Conservation (phyloP, 768 basidiomycete genomes). For the Dentipellis fragilis region DNA sequence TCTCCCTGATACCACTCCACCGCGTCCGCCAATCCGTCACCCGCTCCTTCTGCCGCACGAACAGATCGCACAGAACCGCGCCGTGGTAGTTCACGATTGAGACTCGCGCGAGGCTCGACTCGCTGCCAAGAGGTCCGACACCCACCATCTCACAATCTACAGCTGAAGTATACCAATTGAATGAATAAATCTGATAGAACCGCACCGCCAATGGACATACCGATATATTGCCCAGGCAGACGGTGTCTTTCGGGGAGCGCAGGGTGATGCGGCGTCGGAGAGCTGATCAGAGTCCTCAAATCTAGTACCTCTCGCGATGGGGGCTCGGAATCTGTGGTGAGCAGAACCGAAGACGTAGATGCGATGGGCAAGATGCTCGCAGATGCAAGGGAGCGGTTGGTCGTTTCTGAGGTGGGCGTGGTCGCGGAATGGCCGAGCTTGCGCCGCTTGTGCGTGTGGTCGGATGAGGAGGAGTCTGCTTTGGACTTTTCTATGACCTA, state of each 20-base stretch:
- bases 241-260: conserved; percentile 8
- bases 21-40: conserved; percentile 92
- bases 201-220: background rate
- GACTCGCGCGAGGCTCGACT: conserved; percentile 82
- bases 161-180: conserved; percentile 16
- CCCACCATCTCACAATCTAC: conserved; percentile 99
- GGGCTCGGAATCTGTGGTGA: background rate
- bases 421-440: background rate
- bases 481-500: too few species aligned
- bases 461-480: background rate
- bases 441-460: background rate
- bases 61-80: conserved; percentile 67
- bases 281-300: conserved; percentile 5
- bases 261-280: conserved; percentile 22
- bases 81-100: conserved; percentile 88
- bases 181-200: background rate
- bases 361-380: too few species aligned
- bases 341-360: too few species aligned
- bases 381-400: too few species aligned
- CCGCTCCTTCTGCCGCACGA: conserved; percentile 76
- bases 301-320: background rate
- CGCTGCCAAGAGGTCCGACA: conserved; percentile 71
- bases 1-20: conserved; percentile 73
- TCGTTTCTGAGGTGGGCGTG: background rate
- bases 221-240: conserved; percentile 58